These are phyloP conservation scores for Paracorniculantispora psalliotae DNA, from an alignment of 2,329 filamentous ascomycete species.

Conservation along the genomic window DNA sequence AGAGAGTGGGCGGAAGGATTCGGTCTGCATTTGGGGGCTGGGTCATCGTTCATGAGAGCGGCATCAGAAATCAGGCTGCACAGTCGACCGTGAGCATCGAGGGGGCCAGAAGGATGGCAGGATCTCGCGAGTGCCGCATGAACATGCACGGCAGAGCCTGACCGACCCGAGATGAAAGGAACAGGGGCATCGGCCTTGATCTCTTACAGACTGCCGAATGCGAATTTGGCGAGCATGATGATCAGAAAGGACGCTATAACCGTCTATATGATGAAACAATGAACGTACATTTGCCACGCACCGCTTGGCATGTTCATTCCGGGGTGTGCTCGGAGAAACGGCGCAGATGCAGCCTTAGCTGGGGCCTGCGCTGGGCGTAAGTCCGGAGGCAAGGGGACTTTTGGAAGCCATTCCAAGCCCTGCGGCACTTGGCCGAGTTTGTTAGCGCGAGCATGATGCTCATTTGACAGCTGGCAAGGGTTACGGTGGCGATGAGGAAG, in stretches of 20 bases:
- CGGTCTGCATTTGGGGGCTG: constrained; percentile 4
- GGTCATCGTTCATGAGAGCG: not conserved
- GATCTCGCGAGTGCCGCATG: not conserved
- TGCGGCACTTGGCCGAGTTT: not conserved
- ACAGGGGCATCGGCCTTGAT: not conserved
- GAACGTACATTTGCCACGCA: not conserved
- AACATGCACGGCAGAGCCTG: not conserved
- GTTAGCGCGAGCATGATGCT: not conserved
- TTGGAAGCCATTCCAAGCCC: not conserved
- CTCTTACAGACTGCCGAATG: not conserved
- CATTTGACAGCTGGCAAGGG: not conserved
- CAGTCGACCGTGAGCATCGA: not conserved
- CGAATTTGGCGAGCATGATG: not conserved
- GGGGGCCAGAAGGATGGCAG: not conserved
- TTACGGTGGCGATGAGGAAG: no score
- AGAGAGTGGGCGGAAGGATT: constrained; percentile 3
- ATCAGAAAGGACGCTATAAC: not conserved
- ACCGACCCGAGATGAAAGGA: not conserved
- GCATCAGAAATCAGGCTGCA: not conserved
- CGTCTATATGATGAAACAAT: not conserved
- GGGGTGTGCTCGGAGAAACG: not conserved
- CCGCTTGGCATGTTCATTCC: not conserved
- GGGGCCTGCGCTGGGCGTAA: not conserved
- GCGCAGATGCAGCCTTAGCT: not conserved
- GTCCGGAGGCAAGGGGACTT: not conserved